Base-by-base conservation (phyloP, 2,329 filamentous ascomycete species). In the Dactylellina cionopaga region DNA sequence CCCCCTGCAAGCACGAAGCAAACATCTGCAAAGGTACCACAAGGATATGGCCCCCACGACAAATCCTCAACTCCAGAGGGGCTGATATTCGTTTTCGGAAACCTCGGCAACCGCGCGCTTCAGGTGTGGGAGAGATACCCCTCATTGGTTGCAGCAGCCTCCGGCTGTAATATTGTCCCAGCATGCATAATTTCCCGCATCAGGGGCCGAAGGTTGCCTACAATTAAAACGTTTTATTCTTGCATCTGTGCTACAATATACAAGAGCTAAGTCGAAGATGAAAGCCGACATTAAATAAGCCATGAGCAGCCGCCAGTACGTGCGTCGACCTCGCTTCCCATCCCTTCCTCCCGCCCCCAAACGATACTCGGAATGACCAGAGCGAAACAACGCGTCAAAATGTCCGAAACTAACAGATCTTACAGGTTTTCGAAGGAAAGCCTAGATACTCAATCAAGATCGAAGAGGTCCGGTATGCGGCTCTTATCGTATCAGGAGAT, bases 401-500 rank as follows among this genome's bases (percentile, higher is more conserved):
- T 60, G 56, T 17, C 19, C 25, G 39, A 39, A 39, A 60, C 56
- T 49, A 37, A 60, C 22, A 22, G 35, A 55, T 41, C 35, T 55
- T 19, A 31, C 19, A 60, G 56, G 49, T 29, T 19, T 17, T 27
- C 24, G 10, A 60, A 49, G 29, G 41, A 33, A 22, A 31, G 39
- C 19, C 17, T 47, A 15, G 43, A 33, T 46, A 17, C 54, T 9
- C 24, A 56, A 56, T 56, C 56, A n/a, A 41, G 44, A 24, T n/a
- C 4, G n/a, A 62, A 43, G 22, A 62, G 29, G 43, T 31, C 35
- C 37, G 46, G 15, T 19, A 64, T 44, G 33, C 59, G 27, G 59
- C 78, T 81, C 6, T 73, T 80, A 17, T 77, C 58, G 3, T 80
- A 77, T 70, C 69, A 80, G 37, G 78, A 82, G 17, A 74, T 83